These are phyloP conservation scores for Cyclotella sp. DNA, from an alignment of 108 stramenopile genomes.

Conservation along the genomic window DNA sequence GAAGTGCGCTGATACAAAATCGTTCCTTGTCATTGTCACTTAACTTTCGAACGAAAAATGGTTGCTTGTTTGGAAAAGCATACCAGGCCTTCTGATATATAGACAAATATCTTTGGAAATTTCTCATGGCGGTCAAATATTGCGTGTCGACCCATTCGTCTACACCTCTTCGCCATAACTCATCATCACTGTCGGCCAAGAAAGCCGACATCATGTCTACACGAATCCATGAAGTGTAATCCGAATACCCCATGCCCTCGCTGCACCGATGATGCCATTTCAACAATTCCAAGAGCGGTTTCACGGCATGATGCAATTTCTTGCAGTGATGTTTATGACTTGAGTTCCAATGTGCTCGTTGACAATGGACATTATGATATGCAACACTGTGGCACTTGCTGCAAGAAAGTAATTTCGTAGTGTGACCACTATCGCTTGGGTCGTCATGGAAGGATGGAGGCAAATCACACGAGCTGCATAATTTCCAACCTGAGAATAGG, in stretches of 20 bases:
- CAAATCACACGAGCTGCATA: background rate
- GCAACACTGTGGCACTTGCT: slow-evolving; percentile 51
- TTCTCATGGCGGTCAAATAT: slow-evolving; percentile 61
- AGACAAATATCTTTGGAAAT: slow-evolving; percentile 56
- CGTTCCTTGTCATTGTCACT: background rate
- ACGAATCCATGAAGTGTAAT: background rate
- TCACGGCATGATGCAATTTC: slow-evolving; percentile 20
- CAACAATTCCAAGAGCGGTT: slow-evolving; percentile 50
- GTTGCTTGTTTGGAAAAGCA: background rate
- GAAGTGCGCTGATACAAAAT: slow-evolving; percentile 19
- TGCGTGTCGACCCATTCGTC: slow-evolving; percentile 51
- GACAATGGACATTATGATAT: slow-evolving; percentile 57
- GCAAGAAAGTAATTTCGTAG: slow-evolving; percentile 45
- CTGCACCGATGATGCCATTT: slow-evolving; percentile 13
- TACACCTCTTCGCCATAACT: slow-evolving; percentile 32
- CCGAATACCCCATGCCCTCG: background rate
- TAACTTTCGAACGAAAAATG: background rate
- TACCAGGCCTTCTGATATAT: slow-evolving; percentile 32
- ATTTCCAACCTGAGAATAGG: background rate
- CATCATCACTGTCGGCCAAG: background rate
- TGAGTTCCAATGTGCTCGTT: slow-evolving; percentile 54
- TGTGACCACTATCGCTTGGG: background rate
- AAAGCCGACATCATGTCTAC: background rate
- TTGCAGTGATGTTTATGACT: slow-evolving; percentile 48
- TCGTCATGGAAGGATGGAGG: background rate